Percentiles rank a stretch among this genome's conserved stretches.
Evolutionary conservation across 148 eudicot species (phyloP).

Genomic region (Tetragonia tetragonoides): DNA sequence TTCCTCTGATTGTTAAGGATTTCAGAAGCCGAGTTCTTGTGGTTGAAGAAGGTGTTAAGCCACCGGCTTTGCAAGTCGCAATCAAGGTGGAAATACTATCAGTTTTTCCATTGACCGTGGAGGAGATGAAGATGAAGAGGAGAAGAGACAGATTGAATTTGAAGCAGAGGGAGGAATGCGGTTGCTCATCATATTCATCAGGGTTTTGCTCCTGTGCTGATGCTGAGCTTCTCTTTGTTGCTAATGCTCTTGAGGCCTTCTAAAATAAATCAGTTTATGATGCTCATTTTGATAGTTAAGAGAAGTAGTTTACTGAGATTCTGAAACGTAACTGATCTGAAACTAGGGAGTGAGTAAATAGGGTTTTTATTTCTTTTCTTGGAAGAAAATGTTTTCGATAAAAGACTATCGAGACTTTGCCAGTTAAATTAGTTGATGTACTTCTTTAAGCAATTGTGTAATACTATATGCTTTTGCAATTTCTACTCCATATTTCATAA

Average conservation of each 20-base stretch:
- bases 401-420: too few species aligned
- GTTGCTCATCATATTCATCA: constrained; percentile 24
- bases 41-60: constrained; percentile 26
- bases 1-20: constrained; percentile 22
- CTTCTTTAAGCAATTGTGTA: too few species aligned
- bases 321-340: too few species aligned
- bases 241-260: constrained; percentile 25
- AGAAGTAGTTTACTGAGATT: too few species aligned
- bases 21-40: constrained; percentile 12
- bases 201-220: constrained; percentile 25
- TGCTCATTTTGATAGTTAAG: too few species aligned
- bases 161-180: constrained; percentile 33
- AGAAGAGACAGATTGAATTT: constrained; percentile 13
- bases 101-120: not conserved
- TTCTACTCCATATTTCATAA: too few species aligned
- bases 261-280: too few species aligned
- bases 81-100: constrained; percentile 29
- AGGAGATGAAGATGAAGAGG: constrained; percentile 19
- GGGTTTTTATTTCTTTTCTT: too few species aligned
- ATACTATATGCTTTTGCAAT: too few species aligned
- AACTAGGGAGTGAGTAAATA: too few species aligned
- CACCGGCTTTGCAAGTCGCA: constrained; percentile 43
- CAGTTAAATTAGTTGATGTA: too few species aligned
- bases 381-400: too few species aligned
- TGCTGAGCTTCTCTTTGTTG: constrained; percentile 33